These are phyloP conservation scores for Aspergillus sp. DNA, from an alignment of 2,329 filamentous ascomycete species.

Conservation along the genomic window DNA sequence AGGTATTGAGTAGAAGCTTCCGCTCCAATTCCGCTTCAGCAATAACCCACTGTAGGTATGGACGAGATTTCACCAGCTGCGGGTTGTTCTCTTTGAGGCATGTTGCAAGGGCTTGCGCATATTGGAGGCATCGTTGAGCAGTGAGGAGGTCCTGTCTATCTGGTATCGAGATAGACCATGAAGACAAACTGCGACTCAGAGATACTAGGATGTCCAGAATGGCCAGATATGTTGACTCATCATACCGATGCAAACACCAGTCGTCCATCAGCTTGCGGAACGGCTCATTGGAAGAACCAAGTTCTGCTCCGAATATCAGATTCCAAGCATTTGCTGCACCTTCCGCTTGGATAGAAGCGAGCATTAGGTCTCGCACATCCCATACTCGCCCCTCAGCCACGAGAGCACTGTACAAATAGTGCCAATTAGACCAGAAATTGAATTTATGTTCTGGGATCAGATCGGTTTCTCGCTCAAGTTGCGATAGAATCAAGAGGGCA, in stretches of 20 bases:
- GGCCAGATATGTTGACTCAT: slow-evolving; percentile 6
- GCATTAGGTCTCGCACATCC: slow-evolving; percentile 4
- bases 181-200: not conserved
- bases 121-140: not conserved
- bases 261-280: not conserved
- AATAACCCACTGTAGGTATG: not conserved
- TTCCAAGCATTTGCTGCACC: not conserved
- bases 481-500: not conserved
- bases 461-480: not conserved
- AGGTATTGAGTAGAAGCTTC: not conserved
- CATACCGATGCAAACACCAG: slow-evolving; percentile 5
- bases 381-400: not conserved
- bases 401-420: not conserved
- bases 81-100: not conserved
- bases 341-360: not conserved
- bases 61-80: not conserved
- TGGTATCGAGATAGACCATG: not conserved
- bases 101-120: not conserved
- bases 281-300: not conserved
- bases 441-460: not conserved
- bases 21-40: not conserved
- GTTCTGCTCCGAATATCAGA: not conserved
- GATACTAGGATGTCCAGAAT: slow-evolving; percentile 1
- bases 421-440: not conserved
- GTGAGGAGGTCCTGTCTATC: not conserved